Evolutionary conservation across 305 asterid species (phyloP).

Genomic region (Fraxinus angustifolia): DNA sequence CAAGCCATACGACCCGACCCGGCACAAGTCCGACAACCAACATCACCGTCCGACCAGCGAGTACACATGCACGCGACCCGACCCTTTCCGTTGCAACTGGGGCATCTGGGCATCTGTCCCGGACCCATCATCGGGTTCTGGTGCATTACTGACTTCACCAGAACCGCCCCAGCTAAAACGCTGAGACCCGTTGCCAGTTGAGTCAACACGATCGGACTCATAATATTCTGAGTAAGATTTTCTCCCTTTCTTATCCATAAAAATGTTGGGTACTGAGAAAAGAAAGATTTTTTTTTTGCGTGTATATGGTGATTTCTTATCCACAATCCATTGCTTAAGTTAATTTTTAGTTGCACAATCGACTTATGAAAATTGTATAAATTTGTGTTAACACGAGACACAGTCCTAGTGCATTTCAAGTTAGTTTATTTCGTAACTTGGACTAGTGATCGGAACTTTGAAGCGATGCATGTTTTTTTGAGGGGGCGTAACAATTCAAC

Average conservation of each 20-base stretch:
- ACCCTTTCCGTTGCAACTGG: conserved; percentile 84
- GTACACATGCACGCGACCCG: conserved; percentile 72
- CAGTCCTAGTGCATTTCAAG: too few species aligned
- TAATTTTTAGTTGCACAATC: too few species aligned
- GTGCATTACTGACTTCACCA: conserved; percentile 70
- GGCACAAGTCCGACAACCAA: conserved; percentile 80
- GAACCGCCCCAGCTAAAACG: conserved; percentile 75
- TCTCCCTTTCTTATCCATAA: not conserved
- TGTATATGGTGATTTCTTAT: not conserved
- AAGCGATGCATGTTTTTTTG: too few species aligned
- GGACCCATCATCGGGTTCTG: conserved; percentile 65
- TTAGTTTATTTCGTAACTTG: too few species aligned
- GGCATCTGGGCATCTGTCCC: conserved; percentile 62
- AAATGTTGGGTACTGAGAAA: not conserved
- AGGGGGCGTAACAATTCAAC: too few species aligned
- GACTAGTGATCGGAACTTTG: too few species aligned
- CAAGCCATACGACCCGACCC: conserved; percentile 88
- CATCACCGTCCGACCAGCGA: conserved; percentile 89
- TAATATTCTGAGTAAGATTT: conserved; percentile 6
- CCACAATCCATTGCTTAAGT: too few species aligned
- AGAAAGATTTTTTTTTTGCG: not conserved
- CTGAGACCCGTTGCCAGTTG: conserved; percentile 76
- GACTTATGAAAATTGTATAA: too few species aligned
- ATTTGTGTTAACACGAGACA: too few species aligned
- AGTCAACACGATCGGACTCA: conserved; percentile 78